These are phyloP conservation scores for Neurospora sp. DNA, from an alignment of 495 filamentous ascomycete species.

Conservation along the genomic window DNA sequence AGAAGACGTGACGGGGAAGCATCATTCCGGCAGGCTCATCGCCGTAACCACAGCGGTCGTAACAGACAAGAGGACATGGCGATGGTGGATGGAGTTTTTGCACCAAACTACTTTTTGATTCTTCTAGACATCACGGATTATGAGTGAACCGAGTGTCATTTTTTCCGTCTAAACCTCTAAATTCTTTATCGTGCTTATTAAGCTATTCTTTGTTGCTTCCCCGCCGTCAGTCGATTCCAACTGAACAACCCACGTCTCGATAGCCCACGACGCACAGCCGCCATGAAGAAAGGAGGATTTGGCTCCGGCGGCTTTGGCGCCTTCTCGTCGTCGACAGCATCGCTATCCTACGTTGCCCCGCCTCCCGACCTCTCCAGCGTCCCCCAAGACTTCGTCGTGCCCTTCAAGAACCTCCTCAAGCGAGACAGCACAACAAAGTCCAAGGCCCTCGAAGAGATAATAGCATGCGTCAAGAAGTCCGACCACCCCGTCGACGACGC, in stretches of 20 bases:
- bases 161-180: not conserved
- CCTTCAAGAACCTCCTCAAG: conserved; percentile 86
- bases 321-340: conserved; percentile 33
- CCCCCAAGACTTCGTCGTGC: conserved; percentile 71
- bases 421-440: conserved; percentile 86
- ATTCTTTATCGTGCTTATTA: not conserved
- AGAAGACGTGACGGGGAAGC: not conserved
- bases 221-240: not conserved
- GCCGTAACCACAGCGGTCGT: not conserved
- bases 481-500: not conserved
- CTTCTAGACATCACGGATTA: not conserved
- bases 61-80: not conserved
- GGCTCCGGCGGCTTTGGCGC: conserved; percentile 34
- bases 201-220: not conserved
- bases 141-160: not conserved
- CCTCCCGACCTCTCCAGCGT: conserved; percentile 73
- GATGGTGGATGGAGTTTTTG: not conserved
- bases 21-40: not conserved
- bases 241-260: not conserved
- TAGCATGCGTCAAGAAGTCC: conserved; percentile 38
- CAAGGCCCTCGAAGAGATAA: conserved; percentile 85
- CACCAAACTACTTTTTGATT: not conserved
- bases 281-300: conserved; percentile 3
- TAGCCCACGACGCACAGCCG: not conserved
- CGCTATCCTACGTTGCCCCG: conserved; percentile 76